Conservation (phyloP, 331 rosid species). For the Phaseolus coccineus region DNA sequence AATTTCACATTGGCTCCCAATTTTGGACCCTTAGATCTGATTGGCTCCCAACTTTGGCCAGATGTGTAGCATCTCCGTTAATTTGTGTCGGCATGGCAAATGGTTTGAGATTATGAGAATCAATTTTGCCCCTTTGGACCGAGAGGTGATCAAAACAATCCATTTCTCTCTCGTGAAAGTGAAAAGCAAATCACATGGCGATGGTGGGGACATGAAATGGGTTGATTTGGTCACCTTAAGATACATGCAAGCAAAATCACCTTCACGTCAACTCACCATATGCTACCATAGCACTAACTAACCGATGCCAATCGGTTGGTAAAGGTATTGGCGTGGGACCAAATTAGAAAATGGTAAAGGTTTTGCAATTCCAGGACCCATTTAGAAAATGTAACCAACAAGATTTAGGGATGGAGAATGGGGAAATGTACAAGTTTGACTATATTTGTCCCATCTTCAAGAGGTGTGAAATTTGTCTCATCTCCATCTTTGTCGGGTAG, state of each 20-base stretch:
- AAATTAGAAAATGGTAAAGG: neutral
- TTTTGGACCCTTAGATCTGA: neutral
- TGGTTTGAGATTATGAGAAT: constrained; percentile 3
- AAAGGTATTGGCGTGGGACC: neutral
- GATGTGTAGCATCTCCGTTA: neutral
- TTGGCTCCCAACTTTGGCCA: constrained; percentile 4
- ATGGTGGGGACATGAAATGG: neutral
- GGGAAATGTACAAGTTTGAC: too few species aligned
- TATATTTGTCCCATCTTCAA: too few species aligned
- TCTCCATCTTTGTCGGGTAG: too few species aligned
- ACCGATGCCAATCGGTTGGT: constrained; percentile 9
- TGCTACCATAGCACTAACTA: constrained; percentile 21
- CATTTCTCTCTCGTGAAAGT: neutral
- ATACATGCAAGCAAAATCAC: constrained; percentile 1
- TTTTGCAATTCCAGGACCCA: neutral
- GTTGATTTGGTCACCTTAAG: neutral
- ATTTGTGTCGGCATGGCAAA: neutral
- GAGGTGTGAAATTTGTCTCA: too few species aligned
- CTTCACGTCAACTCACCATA: constrained; percentile 7
- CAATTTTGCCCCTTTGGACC: neutral
- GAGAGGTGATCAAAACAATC: constrained; percentile 12
- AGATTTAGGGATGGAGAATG: too few species aligned
- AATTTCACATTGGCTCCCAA: neutral
- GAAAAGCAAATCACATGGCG: neutral
- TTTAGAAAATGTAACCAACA: neutral